Percentiles rank a stretch among this genome's conserved stretches.
These are phyloP conservation scores for Saxispiralis lemnorum DNA, from an alignment of 495 filamentous ascomycete genomes.

Conservation along the genomic window DNA sequence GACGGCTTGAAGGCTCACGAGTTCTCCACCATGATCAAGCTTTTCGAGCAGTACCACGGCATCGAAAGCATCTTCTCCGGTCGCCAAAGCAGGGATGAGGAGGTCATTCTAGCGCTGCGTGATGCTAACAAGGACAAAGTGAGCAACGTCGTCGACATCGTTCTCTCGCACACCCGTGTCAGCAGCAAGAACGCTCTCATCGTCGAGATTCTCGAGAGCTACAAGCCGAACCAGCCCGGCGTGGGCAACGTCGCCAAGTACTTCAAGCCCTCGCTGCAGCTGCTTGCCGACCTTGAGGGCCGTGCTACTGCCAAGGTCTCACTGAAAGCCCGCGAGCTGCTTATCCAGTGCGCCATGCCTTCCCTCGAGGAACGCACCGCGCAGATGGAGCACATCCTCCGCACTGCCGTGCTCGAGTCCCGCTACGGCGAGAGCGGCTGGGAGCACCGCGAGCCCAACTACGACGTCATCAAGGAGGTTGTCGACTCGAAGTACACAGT, in stretches of 20 bases:
- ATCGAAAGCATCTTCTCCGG: conserved; percentile 78
- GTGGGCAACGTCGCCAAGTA: conserved; percentile 74
- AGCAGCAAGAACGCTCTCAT: conserved; percentile 89
- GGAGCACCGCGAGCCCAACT: conserved; percentile 83
- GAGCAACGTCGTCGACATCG: conserved; percentile 60
- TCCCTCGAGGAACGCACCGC: conserved; percentile 84
- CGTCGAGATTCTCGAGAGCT: conserved; percentile 80
- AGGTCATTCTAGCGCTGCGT: conserved; percentile 80
- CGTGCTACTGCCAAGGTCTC: conserved; percentile 86
- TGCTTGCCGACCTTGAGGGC: conserved; percentile 79
- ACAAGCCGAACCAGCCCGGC: conserved; percentile 83
- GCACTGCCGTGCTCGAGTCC: conserved; percentile 90
- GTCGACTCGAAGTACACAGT: conserved; percentile 97
- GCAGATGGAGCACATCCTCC: conserved; percentile 97
- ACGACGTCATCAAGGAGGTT: conserved; percentile 82
- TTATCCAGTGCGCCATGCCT: conserved; percentile 91
- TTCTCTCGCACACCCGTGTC: conserved; percentile 83
- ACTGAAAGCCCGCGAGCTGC: conserved; percentile 85
- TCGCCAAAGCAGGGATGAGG: conserved; percentile 72
- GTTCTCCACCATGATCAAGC: conserved; percentile 57
- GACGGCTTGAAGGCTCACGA: conserved; percentile 88
- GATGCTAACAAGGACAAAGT: conserved; percentile 93
- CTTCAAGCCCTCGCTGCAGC: conserved; percentile 66
- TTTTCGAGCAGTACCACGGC: conserved; percentile 62
- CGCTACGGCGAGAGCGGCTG: conserved; percentile 92